Evolutionary conservation across 2,329 filamentous ascomycete species (phyloP).

Genomic region (Calonectria hongkongensis): DNA sequence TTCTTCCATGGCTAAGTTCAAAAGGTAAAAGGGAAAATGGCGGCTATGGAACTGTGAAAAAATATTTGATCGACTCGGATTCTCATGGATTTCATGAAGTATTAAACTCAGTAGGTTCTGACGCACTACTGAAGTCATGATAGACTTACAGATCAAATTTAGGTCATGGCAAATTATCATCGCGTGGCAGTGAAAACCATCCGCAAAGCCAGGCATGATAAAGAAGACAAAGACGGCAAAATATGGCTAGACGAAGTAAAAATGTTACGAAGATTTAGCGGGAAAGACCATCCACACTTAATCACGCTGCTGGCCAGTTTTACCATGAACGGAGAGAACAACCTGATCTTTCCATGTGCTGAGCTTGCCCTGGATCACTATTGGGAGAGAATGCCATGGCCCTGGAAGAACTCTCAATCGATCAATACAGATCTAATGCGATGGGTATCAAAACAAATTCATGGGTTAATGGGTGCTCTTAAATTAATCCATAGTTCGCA

Average conservation of each 20-base stretch:
- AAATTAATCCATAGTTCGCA: constrained; percentile 1
- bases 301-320: constrained; percentile 1
- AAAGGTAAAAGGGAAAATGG: background rate
- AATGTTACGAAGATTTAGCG: background rate
- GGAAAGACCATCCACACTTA: background rate
- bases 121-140: background rate
- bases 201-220: background rate
- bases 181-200: background rate
- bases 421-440: background rate
- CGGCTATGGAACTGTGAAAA: background rate
- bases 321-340: background rate
- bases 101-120: background rate
- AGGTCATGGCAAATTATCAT: background rate
- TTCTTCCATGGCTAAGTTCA: background rate
- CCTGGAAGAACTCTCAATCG: background rate
- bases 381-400: background rate
- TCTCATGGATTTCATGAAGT: background rate
- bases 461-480: background rate
- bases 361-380: constrained; percentile 4
- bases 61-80: background rate
- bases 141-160: background rate
- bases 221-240: background rate
- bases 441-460: constrained; percentile 7
- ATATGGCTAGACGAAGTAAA: background rate
- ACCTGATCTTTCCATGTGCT: constrained; percentile 6